Evolutionary conservation across 306 rosid genomes (phyloP), one percentile per base, ranked within the genome.

Genomic region (Chamaecrista fasciculata): DNA sequence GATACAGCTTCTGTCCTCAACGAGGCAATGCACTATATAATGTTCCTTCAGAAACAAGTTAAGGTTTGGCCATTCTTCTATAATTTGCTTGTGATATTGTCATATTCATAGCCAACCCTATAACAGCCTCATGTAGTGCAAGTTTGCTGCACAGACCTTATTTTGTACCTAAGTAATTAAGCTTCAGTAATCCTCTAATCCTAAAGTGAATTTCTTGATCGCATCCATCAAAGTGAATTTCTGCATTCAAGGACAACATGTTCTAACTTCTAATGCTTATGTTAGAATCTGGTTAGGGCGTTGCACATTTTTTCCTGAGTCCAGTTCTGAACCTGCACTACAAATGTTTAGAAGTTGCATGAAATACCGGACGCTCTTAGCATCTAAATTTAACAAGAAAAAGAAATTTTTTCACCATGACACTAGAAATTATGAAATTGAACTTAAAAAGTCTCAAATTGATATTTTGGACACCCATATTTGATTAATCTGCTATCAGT

Each of bases 11-110:
- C 99, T 72, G 99, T 94, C 74, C 85, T 94, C 43, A 66, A 59
- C 62, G 99, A 86, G 82, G 99, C 97, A 34, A 94, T 89, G 97
- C 96, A 88, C 20, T 94, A 94, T 64, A 88, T 94, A 81, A 82
- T 74, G 24, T 94, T 94, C 85, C 97, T 94, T 81, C 99, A 94
- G 24, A 83, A 91, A 53, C 99, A 94, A 94, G 95, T 94, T 78
- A 88, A 94, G 99, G 99, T 91, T 73, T 56, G 95, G 74, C 79
- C 79, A 66, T 50, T 84, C 78, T 65, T 73, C 77, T 11, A 69
- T 64, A 39, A 24, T 51, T 16, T 52, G 34, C 71, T 70, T 56
- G 47, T 44, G 40, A 60, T 68, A 63, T 65, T 18, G 7, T 39
- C 8, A 50, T 36, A 25, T 16, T 57, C 42, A 28, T 31, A 3